Percentiles rank a stretch among this genome's conserved stretches.
These are phyloP conservation scores for Linnemannia elongata DNA, from an alignment of 192 early-diverging fungal species.

Conservation along the genomic window DNA sequence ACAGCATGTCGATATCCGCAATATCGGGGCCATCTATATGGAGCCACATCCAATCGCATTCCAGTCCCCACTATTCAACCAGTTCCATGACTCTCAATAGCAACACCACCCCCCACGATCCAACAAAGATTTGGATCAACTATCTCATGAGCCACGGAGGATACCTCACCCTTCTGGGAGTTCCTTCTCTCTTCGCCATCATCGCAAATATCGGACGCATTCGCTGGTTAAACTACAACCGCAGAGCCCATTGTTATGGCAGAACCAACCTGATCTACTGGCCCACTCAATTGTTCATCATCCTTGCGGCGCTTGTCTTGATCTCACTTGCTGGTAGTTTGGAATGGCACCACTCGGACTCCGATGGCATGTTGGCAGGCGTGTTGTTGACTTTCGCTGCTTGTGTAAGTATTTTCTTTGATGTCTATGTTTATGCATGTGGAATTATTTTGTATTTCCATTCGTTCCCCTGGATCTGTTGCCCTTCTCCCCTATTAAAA, in stretches of 20 bases:
- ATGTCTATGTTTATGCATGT: too few relatives aligned
- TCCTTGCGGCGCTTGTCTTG: conserved; percentile 12
- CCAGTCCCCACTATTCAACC: background rate
- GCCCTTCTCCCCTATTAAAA: background rate
- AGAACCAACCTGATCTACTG: conserved; percentile 42
- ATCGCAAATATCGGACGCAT: conserved; percentile 20
- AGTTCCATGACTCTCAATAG: background rate
- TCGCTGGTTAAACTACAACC: background rate
- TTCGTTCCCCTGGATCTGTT: background rate
- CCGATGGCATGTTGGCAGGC: conserved; percentile 5
- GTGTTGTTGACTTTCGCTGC: conserved; percentile 10
- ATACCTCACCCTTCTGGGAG: conserved; percentile 30
- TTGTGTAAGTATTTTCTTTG: conserved; percentile 19
- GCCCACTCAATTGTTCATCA: conserved; percentile 34
- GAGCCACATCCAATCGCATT: background rate
- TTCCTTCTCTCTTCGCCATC: conserved; percentile 15
- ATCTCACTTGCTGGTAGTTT: background rate
- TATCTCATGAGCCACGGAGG: conserved; percentile 35
- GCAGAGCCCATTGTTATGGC: conserved; percentile 28
- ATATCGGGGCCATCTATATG: conserved; percentile 19
- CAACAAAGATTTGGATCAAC: conserved; percentile 14
- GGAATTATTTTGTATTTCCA: background rate
- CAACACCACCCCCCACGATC: conserved; percentile 12
- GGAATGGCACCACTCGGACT: background rate
- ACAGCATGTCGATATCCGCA: background rate